Conservation (phyloP, 225 moss, liverwort and hornwort species). For the Bryum argenteum region DNA sequence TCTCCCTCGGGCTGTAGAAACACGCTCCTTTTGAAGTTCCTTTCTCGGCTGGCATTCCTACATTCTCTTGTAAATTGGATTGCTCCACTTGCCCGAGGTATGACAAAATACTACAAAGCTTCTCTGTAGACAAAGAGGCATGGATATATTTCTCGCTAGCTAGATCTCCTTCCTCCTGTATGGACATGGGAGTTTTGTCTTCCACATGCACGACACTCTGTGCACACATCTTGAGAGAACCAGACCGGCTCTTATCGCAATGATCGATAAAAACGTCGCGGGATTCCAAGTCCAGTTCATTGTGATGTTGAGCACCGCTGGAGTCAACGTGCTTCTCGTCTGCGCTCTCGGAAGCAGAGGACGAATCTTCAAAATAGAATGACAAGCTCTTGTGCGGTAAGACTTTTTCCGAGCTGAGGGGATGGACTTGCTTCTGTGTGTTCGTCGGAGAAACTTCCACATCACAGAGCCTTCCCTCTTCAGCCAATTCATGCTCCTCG, state of each 20-base stretch:
- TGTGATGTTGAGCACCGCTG: constrained; percentile 20
- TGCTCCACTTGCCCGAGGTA: constrained; percentile 89
- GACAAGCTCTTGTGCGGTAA: constrained; percentile 35
- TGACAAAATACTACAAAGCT: constrained; percentile 75
- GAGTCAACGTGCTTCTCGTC: constrained; percentile 45
- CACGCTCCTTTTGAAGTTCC: constrained; percentile 37
- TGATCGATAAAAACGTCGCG: constrained; percentile 21
- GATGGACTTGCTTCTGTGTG: constrained; percentile 22
- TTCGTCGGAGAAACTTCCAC: constrained; percentile 16
- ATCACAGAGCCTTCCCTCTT: not conserved
- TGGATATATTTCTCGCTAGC: constrained; percentile 42
- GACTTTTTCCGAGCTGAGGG: constrained; percentile 21
- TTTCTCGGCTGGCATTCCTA: constrained; percentile 36
- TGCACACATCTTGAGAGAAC: constrained; percentile 26
- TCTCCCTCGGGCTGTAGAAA: constrained; percentile 45
- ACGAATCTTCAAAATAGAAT: constrained; percentile 41
- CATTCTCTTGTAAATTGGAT: constrained; percentile 68
- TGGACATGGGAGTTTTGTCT: constrained; percentile 27
- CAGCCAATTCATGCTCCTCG: constrained; percentile 26
- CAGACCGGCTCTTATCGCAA: constrained; percentile 17
- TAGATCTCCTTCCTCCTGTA: constrained; percentile 30
- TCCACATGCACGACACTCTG: constrained; percentile 18
- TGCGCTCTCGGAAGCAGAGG: constrained; percentile 42
- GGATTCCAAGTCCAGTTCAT: constrained; percentile 30
- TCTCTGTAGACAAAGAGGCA: constrained; percentile 82